Conservation (phyloP, 2,329 filamentous ascomycete species). For the Pyrenophora teres region DNA sequence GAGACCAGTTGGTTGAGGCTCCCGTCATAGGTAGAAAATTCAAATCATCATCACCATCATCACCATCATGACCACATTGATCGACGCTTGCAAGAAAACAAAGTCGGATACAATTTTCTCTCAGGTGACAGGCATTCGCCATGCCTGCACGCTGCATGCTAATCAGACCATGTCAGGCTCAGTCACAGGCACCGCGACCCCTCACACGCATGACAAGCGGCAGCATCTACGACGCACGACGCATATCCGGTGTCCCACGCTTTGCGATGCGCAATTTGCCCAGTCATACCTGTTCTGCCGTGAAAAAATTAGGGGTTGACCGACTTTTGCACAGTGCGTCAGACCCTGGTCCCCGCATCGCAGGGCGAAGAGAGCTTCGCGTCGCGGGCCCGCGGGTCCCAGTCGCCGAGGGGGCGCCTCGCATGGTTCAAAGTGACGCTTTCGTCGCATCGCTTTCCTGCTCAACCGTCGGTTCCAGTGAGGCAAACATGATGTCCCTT, state of each 20-base stretch:
- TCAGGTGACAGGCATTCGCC: conserved; percentile 22
- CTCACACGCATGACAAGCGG: conserved; percentile 3
- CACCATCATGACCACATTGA: conserved; percentile 14
- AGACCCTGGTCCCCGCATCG: conserved; percentile 13
- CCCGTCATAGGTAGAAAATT: conserved; percentile 32
- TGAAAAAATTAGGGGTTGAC: conserved; percentile 16
- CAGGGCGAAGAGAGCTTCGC: conserved; percentile 4
- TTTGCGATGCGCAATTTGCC: neutral
- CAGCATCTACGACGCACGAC: conserved; percentile 2
- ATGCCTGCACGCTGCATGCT: conserved; percentile 22
- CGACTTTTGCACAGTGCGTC: conserved; percentile 27
- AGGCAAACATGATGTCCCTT: conserved; percentile 3
- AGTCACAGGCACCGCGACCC: conserved; percentile 12
- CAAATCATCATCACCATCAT: conserved; percentile 4
- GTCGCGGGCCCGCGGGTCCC: conserved; percentile 7
- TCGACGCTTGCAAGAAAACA: conserved; percentile 14
- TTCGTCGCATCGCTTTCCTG: conserved; percentile 21
- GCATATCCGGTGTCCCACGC: neutral
- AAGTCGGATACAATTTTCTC: conserved; percentile 5
- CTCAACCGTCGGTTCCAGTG: conserved; percentile 21
- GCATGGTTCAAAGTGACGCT: conserved; percentile 16
- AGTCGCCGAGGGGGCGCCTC: conserved; percentile 4
- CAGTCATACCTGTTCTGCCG: conserved; percentile 7
- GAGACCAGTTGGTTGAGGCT: conserved; percentile 29
- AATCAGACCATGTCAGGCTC: conserved; percentile 9